phyloP scores from a whole-genome alignment of 192 early-diverging fungal genomes.

The Kappamyces sp. region DNA sequence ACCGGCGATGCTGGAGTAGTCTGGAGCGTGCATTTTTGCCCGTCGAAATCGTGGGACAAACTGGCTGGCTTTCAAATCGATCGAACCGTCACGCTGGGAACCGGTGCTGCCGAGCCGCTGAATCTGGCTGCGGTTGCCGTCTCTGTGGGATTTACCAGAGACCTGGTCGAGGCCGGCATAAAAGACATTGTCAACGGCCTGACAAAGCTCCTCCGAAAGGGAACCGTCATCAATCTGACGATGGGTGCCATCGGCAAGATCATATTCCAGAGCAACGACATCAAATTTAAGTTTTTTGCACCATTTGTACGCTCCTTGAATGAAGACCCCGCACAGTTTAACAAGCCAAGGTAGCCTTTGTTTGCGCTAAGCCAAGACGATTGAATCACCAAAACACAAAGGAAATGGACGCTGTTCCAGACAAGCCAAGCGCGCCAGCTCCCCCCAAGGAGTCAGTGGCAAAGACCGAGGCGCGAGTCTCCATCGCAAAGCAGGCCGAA shows the following conservation, averaged over 20 bases:
- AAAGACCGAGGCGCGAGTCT: neutral
- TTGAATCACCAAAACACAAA: constrained; percentile 9
- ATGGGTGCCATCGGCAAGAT: constrained; percentile 32
- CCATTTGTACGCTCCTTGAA: neutral
- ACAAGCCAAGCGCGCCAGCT: no score
- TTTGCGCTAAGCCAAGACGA: constrained; percentile 2
- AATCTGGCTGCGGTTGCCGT: constrained; percentile 35
- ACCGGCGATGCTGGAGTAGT: constrained; percentile 17
- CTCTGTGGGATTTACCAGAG: constrained; percentile 27
- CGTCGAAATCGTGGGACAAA: constrained; percentile 37
- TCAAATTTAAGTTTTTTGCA: constrained; percentile 27
- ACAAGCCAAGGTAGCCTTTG: constrained; percentile 1
- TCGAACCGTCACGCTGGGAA: constrained; percentile 13
- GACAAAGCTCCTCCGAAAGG: constrained; percentile 27
- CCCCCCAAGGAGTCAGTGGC: no score
- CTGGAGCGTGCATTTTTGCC: constrained; percentile 24
- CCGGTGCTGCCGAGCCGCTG: constrained; percentile 27
- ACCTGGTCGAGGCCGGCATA: constrained; percentile 38
- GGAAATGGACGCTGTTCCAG: neutral
- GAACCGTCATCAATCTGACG: constrained; percentile 20
- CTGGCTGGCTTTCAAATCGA: constrained; percentile 33
- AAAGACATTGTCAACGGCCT: constrained; percentile 44
- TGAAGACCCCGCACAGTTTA: neutral
- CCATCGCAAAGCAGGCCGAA: neutral
- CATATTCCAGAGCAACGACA: constrained; percentile 28